Percentiles rank a stretch among this genome's conserved stretches.
Conservation (phyloP, 352 stramenopile genomes). For the Peronosclerospora sorghi region DNA sequence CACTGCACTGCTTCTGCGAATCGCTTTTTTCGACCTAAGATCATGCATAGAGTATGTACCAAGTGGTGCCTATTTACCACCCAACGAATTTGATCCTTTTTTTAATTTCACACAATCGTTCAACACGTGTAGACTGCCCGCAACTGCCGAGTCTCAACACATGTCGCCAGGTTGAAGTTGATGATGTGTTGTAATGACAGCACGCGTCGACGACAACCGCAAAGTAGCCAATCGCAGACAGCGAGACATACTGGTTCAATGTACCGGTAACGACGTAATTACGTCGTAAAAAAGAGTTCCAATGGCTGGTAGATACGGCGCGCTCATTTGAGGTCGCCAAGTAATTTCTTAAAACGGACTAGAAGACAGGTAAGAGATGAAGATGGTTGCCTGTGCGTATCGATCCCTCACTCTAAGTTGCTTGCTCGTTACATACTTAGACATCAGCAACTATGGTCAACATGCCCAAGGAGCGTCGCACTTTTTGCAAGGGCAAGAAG, state of each 20-base stretch:
- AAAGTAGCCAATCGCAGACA: no score
- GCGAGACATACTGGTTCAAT: not conserved
- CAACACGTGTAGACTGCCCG: no score
- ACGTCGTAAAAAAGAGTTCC: conserved; percentile 10
- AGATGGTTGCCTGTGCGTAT: not conserved
- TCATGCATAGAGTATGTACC: no score
- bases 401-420: not conserved
- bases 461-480: conserved; percentile 99
- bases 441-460: conserved; percentile 96
- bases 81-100: no score
- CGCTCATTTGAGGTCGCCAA: conserved; percentile 10
- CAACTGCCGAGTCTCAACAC: no score
- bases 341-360: conserved; percentile 84
- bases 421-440: conserved; percentile 6
- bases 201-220: no score
- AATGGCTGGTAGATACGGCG: conserved; percentile 26
- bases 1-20: no score
- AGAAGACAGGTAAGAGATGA: conserved; percentile 61
- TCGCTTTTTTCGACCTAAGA: no score
- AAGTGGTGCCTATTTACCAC: no score
- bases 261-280: not conserved
- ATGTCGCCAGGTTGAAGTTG: no score
- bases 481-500: conserved; percentile 98
- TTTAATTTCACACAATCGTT: no score
- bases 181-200: no score